Evolutionary conservation across 768 basidiomycete genomes (phyloP).

Genomic region (Lactifluus rugatus): DNA sequence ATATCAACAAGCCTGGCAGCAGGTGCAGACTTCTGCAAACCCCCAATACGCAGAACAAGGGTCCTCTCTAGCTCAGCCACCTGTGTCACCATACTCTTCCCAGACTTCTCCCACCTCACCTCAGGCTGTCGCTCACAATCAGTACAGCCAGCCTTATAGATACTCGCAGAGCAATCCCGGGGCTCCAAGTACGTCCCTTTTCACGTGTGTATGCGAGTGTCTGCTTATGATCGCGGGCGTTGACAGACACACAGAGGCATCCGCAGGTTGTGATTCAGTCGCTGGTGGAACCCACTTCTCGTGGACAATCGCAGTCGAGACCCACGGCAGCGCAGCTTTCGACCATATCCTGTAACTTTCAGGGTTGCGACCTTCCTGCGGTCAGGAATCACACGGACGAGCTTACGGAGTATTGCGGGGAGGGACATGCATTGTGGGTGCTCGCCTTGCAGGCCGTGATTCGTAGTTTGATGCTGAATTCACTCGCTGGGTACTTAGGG

Average conservation of each 20-base stretch:
- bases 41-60: too few relatives aligned
- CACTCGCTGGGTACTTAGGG: background rate
- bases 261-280: background rate
- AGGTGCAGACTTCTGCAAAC: too few relatives aligned
- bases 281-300: background rate
- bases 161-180: too few relatives aligned
- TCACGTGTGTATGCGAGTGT: background rate
- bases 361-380: background rate
- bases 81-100: too few relatives aligned
- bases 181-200: background rate
- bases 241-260: background rate
- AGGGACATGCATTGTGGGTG: constrained; percentile 5
- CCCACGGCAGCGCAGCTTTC: background rate
- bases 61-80: too few relatives aligned
- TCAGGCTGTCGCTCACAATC: too few relatives aligned
- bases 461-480: background rate
- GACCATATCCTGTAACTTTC: background rate
- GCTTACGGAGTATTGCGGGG: constrained; percentile 3
- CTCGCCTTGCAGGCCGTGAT: background rate
- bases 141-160: too few relatives aligned
- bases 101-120: too few relatives aligned
- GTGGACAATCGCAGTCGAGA: background rate
- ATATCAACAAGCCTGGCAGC: too few relatives aligned
- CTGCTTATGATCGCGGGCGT: background rate
- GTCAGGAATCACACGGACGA: background rate